Evolutionary conservation across 2,329 filamentous ascomycete genomes (phyloP).

Genomic region (Aureobasidium sp.): DNA sequence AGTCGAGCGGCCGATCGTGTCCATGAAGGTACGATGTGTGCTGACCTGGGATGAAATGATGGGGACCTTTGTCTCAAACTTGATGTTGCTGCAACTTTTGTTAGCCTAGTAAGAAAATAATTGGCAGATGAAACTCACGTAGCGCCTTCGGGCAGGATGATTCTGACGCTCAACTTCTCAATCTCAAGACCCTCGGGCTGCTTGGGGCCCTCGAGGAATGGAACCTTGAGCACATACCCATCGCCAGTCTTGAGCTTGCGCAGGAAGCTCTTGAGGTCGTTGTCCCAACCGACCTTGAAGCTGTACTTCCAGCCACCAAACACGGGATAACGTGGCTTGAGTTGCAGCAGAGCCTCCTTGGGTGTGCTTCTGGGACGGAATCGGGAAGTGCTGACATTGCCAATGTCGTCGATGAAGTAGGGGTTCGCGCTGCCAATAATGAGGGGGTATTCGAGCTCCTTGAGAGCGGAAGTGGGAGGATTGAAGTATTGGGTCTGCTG

Average conservation of each 20-base stretch:
- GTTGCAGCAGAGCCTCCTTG: constrained; percentile 62
- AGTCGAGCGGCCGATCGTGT: constrained; percentile 80
- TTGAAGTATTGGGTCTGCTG: constrained; percentile 58
- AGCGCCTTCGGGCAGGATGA: constrained; percentile 87
- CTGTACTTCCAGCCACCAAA: constrained; percentile 98
- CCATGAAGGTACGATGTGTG: constrained; percentile 83
- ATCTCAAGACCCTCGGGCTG: constrained; percentile 81
- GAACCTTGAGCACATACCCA: constrained; percentile 79
- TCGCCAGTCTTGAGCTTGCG: constrained; percentile 56
- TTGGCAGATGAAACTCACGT: constrained; percentile 49
- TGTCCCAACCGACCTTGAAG: constrained; percentile 95
- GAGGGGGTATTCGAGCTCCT: constrained; percentile 73
- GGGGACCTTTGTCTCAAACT: constrained; percentile 69
- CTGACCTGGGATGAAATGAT: constrained; percentile 54
- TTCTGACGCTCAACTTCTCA: constrained; percentile 67
- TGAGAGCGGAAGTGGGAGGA: constrained; percentile 69
- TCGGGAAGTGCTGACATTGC: constrained; percentile 89
- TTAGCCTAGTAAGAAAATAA: constrained; percentile 17
- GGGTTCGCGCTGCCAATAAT: constrained; percentile 72
- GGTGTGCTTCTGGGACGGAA: constrained; percentile 62
- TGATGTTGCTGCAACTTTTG: constrained; percentile 60
- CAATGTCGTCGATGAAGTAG: constrained; percentile 94
- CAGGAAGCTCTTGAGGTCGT: constrained; percentile 69
- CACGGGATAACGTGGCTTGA: constrained; percentile 91
- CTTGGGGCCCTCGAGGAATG: constrained; percentile 88